A percentile compares a stretch with the other conserved stretches of the same genome.
Evolutionary conservation across 1,284 basidiomycete genomes (phyloP).

Genomic region (Ceraceosorus guamensis): DNA sequence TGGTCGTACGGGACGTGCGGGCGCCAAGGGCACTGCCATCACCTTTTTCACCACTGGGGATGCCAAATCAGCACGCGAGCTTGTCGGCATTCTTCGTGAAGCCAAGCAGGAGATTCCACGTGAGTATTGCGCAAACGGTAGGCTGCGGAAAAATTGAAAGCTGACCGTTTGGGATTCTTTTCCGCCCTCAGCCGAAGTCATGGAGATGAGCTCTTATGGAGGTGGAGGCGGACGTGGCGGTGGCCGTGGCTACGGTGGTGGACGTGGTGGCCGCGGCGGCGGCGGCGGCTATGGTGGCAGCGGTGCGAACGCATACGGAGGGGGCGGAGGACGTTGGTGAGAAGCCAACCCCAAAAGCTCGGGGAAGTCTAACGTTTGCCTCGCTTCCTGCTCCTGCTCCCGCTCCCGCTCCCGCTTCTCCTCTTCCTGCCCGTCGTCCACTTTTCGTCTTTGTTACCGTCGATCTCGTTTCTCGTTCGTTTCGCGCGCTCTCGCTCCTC

Average conservation of each 20-base stretch:
- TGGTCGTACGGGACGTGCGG: slow-evolving; percentile 65
- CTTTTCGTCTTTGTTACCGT: not conserved
- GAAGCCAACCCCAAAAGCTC: not conserved
- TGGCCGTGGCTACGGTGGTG: slow-evolving; percentile 24
- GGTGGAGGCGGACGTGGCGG: slow-evolving; percentile 39
- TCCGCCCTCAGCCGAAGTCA: slow-evolving; percentile 52
- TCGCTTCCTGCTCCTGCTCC: not conserved
- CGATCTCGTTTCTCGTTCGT: not conserved
- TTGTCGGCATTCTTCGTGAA: slow-evolving; percentile 79
- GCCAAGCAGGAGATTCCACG: slow-evolving; percentile 80
- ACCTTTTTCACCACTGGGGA: slow-evolving; percentile 84
- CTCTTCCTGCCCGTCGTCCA: not conserved
- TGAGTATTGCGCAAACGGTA: slow-evolving; percentile 53
- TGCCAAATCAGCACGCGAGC: slow-evolving; percentile 84
- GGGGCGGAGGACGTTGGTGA: slow-evolving; percentile 8
- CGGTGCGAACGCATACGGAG: slow-evolving; percentile 2
- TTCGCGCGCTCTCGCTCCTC: not conserved
- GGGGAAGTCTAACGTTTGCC: no score
- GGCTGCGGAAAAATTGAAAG: not conserved
- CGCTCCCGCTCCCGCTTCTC: not conserved
- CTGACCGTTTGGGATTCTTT: not conserved
- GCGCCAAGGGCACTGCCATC: slow-evolving; percentile 74
- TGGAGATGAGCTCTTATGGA: slow-evolving; percentile 84
- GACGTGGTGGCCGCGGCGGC: slow-evolving; percentile 30
- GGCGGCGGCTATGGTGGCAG: slow-evolving; percentile 18